Conservation (phyloP, 2,329 filamentous ascomycete genomes). For the Cadophora luteo-olivacea region DNA sequence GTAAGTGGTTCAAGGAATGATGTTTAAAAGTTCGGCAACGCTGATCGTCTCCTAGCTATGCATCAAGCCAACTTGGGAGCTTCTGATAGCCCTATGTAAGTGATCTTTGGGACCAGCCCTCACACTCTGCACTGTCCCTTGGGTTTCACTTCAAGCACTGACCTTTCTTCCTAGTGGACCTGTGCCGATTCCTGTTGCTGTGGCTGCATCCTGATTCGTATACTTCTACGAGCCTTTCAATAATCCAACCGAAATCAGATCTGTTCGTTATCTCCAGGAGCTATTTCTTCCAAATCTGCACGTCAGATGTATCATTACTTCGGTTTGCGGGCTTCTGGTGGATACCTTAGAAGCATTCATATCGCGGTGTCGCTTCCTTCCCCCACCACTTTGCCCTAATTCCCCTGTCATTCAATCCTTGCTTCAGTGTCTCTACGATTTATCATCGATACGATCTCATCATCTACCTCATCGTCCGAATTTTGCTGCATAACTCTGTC, state of each 20-base stretch:
- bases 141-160: not conserved
- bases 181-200: constrained; percentile 42
- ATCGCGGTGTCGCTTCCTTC: not conserved
- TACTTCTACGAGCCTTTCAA: not conserved
- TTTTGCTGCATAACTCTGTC: not conserved
- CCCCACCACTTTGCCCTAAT: not conserved
- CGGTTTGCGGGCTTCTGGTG: not conserved
- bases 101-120: not conserved
- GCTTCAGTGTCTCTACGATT: constrained; percentile 8
- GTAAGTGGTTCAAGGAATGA: constrained; percentile 27
- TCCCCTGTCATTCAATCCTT: not conserved
- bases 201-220: constrained; percentile 7
- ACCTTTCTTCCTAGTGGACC: constrained; percentile 2
- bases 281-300: no score
- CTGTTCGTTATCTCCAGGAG: no score
- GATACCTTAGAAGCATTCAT: not conserved
- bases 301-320: not conserved
- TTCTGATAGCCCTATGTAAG: constrained; percentile 29
- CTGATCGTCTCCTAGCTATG: constrained; percentile 41
- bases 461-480: not conserved
- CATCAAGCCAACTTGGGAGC: constrained; percentile 54
- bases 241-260: not conserved
- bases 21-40: not conserved
- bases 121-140: not conserved
- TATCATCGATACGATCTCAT: not conserved